Conservation (phyloP, 495 filamentous ascomycete species). For the Letharia columbiana region DNA sequence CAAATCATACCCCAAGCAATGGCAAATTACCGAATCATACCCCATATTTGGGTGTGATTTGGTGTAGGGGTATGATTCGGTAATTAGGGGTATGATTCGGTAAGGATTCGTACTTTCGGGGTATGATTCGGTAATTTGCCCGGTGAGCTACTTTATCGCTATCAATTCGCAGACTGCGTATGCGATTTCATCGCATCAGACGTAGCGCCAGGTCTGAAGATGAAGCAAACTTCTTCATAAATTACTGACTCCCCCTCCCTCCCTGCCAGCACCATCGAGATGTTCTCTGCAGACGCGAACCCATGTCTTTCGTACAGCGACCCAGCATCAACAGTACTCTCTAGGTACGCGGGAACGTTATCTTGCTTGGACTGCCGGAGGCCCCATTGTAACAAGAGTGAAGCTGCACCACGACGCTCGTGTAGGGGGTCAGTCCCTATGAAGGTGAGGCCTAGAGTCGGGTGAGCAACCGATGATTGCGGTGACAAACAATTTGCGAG, state of each 20-base stretch:
- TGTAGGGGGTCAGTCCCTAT: constrained; percentile 15
- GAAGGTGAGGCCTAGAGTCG: constrained; percentile 13
- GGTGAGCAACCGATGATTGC: neutral
- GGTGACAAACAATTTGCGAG: neutral
- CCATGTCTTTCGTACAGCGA: constrained; percentile 11
- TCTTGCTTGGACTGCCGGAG: neutral
- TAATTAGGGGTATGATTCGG: too few relatives aligned
- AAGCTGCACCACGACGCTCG: constrained; percentile 14
- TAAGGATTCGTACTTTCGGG: too few relatives aligned
- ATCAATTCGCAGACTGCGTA: neutral
- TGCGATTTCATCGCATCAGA: neutral
- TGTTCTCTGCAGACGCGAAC: constrained; percentile 5
- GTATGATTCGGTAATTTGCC: too few relatives aligned
- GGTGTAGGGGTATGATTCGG: too few relatives aligned
- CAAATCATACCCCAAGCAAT: too few relatives aligned
- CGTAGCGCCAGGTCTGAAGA: constrained; percentile 8
- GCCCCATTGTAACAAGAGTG: constrained; percentile 12
- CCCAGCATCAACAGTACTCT: constrained; percentile 10
- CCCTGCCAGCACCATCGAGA: constrained; percentile 8
- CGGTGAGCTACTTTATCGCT: too few relatives aligned
- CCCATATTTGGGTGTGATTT: too few relatives aligned
- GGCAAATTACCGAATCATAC: too few relatives aligned
- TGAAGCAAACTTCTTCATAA: constrained; percentile 14
- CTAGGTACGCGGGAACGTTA: constrained; percentile 9
- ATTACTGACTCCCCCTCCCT: neutral